Conservation (phyloP, 2,329 filamentous ascomycete genomes). For the Paecilomyces niveus region DNA sequence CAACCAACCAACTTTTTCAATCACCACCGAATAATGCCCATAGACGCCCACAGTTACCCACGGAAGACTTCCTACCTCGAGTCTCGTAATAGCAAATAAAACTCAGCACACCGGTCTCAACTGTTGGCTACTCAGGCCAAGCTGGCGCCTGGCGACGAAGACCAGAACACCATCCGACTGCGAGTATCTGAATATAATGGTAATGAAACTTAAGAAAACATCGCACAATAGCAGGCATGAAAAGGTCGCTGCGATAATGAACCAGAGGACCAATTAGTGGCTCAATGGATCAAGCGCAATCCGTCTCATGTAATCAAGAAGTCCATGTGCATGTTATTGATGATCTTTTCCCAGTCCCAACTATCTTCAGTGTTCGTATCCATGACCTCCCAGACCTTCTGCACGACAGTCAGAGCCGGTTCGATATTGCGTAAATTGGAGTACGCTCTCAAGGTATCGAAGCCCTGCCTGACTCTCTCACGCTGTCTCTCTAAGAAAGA, state of each 20-base stretch:
- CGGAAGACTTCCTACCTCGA: not conserved
- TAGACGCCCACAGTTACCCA: not conserved
- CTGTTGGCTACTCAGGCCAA: too few relatives aligned
- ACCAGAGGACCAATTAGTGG: not conserved
- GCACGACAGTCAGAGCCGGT: conserved; percentile 49
- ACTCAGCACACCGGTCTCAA: not conserved
- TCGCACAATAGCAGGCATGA: not conserved
- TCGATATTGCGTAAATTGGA: conserved; percentile 53
- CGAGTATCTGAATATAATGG: not conserved
- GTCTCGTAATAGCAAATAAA: not conserved
- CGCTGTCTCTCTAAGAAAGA: conserved; percentile 51
- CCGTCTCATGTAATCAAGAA: conserved; percentile 50
- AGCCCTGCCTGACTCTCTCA: conserved; percentile 47
- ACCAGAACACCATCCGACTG: not conserved
- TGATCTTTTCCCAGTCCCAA: conserved; percentile 59
- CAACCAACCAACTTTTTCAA: not conserved
- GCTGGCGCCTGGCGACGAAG: not conserved
- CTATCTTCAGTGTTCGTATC: conserved; percentile 49
- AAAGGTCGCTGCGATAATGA: not conserved
- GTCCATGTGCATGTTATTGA: conserved; percentile 52
- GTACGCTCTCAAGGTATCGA: conserved; percentile 49
- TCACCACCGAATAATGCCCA: not conserved
- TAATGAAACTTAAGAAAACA: not conserved
- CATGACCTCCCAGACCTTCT: conserved; percentile 55
- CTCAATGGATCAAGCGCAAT: not conserved